phyloP scores from a whole-genome alignment of 148 eudicot species.

The Heliamphora exappendiculata region DNA sequence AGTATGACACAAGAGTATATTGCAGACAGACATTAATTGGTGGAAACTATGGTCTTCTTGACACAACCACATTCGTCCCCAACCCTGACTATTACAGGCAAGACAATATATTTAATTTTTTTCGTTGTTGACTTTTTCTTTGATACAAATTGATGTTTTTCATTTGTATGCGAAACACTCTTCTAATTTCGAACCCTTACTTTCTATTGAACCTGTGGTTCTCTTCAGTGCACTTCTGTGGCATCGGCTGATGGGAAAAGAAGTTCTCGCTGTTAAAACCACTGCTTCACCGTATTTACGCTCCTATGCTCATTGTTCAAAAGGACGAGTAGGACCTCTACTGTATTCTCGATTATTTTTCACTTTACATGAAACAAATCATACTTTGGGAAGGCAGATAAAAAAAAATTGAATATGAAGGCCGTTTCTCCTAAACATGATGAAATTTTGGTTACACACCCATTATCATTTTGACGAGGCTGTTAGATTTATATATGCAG shows the following conservation, averaged over 20 bases:
- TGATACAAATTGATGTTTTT: neutral
- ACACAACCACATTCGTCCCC: conserved; percentile 52
- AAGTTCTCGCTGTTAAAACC: conserved; percentile 56
- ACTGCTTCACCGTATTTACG: conserved; percentile 50
- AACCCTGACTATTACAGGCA: conserved; percentile 88
- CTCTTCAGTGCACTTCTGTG: conserved; percentile 72
- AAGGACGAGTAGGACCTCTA: conserved; percentile 49
- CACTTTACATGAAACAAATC: neutral
- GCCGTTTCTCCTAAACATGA: too few species aligned
- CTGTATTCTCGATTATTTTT: neutral
- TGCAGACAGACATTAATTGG: conserved; percentile 80
- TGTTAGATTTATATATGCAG: neutral
- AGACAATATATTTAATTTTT: conserved; percentile 1
- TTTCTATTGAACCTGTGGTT: conserved; percentile 8
- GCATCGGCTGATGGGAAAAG: conserved; percentile 78
- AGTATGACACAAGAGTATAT: conserved; percentile 60
- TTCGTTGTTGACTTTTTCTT: too few species aligned
- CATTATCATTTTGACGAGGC: neutral
- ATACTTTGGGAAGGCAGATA: neutral
- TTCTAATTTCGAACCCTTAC: neutral
- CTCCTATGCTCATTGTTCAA: conserved; percentile 74
- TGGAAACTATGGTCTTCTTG: conserved; percentile 74
- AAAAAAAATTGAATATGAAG: neutral
- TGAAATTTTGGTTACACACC: too few species aligned
- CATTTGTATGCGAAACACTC: neutral